These are phyloP conservation scores for Chamaenerion angustifolium DNA, from an alignment of 345 rosid species.

Conservation along the genomic window DNA sequence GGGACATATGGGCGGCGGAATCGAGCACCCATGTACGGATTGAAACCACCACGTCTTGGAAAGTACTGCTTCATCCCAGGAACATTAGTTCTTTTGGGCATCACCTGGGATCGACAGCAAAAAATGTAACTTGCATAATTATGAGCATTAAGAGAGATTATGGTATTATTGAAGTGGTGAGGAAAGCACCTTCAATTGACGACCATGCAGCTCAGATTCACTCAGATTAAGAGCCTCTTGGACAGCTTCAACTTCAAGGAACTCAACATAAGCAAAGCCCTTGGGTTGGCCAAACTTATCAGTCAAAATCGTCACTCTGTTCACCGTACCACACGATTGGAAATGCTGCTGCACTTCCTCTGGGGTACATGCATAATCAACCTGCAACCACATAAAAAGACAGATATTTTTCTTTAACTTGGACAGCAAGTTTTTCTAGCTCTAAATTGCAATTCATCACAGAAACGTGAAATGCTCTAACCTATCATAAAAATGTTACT, in stretches of 20 bases:
- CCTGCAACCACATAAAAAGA: constrained; percentile 4
- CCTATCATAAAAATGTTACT: too few species aligned
- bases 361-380: constrained; percentile 1
- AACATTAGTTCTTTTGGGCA: constrained; percentile 81
- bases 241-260: constrained; percentile 2
- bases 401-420: too few species aligned
- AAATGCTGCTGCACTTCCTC: constrained; percentile 5
- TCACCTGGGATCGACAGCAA: constrained; percentile 29
- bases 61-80: constrained; percentile 92
- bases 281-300: background rate
- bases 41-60: constrained; percentile 38
- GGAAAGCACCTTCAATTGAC: background rate
- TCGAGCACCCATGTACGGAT: constrained; percentile 57
- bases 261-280: background rate
- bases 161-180: too few species aligned
- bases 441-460: too few species aligned
- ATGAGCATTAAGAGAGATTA: too few species aligned
- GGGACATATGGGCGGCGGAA: constrained; percentile 61
- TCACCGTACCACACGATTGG: constrained; percentile 2
- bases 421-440: too few species aligned
- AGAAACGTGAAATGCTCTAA: too few species aligned
- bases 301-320: background rate
- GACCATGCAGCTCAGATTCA: constrained; percentile 4
- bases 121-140: background rate
- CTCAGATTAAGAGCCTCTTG: background rate